Conservation (phyloP, 2,329 filamentous ascomycete species). For the Paecilomyces dactylethromorphus region DNA sequence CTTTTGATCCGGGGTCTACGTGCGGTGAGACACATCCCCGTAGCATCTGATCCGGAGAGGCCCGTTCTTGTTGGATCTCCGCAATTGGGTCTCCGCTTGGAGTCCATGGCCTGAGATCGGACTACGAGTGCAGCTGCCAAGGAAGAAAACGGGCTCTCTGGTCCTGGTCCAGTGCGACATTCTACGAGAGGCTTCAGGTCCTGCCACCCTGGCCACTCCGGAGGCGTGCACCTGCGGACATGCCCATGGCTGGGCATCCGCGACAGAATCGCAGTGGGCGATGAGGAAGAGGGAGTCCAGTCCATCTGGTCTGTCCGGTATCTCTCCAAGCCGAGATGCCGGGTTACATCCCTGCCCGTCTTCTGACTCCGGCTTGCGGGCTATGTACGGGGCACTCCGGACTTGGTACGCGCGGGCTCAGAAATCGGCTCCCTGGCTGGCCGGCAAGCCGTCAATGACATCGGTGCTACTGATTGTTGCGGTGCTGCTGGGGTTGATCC, state of each 20-base stretch:
- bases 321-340: not conserved
- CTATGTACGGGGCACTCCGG: not conserved
- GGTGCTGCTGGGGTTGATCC: not conserved
- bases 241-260: not conserved
- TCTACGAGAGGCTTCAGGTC: not conserved
- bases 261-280: not conserved
- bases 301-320: not conserved
- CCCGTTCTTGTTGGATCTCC: not conserved
- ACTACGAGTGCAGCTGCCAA: not conserved
- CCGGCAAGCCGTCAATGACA: not conserved
- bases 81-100: not conserved
- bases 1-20: not conserved
- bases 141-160: not conserved
- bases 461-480: not conserved
- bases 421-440: not conserved
- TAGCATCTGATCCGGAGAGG: not conserved
- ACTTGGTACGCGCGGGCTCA: not conserved
- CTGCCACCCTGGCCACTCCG: not conserved
- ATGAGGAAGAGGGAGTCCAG: not conserved
- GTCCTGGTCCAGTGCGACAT: not conserved
- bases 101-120: not conserved
- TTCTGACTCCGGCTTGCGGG: not conserved
- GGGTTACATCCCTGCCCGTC: not conserved
- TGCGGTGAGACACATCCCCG: not conserved
- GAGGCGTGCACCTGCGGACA: not conserved